These are phyloP conservation scores for Populus trichocarpa DNA, from an alignment of 441 rosid genomes.

Conservation along the genomic window DNA sequence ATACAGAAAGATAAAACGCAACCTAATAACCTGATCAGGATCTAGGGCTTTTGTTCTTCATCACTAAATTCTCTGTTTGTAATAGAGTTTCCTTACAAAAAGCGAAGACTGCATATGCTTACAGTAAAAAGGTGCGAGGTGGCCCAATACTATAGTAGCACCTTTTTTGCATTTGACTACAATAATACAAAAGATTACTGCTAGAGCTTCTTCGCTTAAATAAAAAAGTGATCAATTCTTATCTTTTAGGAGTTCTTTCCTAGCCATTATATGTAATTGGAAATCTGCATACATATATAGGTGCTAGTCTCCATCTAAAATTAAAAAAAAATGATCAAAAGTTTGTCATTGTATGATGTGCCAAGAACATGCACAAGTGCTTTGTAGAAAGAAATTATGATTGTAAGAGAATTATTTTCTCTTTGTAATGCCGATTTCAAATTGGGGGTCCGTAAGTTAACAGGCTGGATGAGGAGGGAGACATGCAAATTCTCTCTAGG, in stretches of 20 bases:
- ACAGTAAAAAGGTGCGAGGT: background rate
- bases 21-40: background rate
- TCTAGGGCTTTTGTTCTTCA: background rate
- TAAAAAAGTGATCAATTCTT: background rate
- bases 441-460: background rate
- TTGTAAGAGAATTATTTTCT: background rate
- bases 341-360: no score
- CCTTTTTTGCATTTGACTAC: no score
- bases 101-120: background rate
- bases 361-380: background rate
- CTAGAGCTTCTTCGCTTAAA: no score
- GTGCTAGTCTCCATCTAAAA: background rate
- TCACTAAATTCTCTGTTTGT: background rate
- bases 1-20: background rate
- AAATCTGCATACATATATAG: background rate
- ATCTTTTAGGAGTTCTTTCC: background rate
- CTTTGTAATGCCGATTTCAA: slow-evolving; percentile 9
- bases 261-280: background rate
- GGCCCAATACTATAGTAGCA: background rate
- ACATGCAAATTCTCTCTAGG: background rate
- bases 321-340: background rate
- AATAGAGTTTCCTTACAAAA: background rate
- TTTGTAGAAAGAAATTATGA: background rate
- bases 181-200: background rate
- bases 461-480: slow-evolving; percentile 10